Percentiles rank a stretch among this genome's conserved stretches.
Evolutionary conservation across 208 protist species (phyloP).

Genomic region (Leishmania guyanensis): DNA sequence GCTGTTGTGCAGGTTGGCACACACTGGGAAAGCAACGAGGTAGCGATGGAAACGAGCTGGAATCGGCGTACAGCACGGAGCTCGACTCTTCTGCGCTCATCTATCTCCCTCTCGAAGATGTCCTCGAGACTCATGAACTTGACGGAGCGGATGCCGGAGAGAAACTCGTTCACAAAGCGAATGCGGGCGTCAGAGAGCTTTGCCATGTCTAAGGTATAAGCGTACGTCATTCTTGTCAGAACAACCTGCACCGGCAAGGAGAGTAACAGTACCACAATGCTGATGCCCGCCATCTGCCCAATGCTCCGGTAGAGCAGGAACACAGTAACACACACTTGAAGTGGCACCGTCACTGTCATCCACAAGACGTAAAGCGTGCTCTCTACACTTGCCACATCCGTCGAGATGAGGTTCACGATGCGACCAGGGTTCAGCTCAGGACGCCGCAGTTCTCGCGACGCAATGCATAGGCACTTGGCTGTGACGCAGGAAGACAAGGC

Average conservation of each 20-base stretch:
- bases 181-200: conserved; percentile 85
- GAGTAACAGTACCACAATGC: conserved; percentile 63
- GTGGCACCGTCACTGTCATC: conserved; percentile 37
- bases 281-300: conserved; percentile 63
- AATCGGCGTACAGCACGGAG: conserved; percentile 40
- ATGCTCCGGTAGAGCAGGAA: conserved; percentile 51
- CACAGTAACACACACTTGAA: conserved; percentile 66
- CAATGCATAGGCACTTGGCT: conserved; percentile 74
- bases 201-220: conserved; percentile 21
- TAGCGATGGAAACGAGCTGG: conserved; percentile 36
- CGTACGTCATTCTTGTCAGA: conserved; percentile 42
- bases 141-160: conserved; percentile 90
- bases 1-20: conserved; percentile 59
- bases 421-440: conserved; percentile 82
- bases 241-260: conserved; percentile 72
- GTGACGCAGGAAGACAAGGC: conserved; percentile 72
- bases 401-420: conserved; percentile 68
- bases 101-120: conserved; percentile 47
- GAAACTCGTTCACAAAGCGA: conserved; percentile 90
- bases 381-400: conserved; percentile 9
- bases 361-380: conserved; percentile 2
- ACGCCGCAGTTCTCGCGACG: conserved; percentile 32
- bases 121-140: conserved; percentile 95
- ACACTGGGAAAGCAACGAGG: conserved; percentile 52
- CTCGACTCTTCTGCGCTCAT: conserved; percentile 44